Percentiles rank a stretch among this genome's conserved stretches.
These are phyloP conservation scores for Fonsecaea erecta DNA, from an alignment of 2,329 filamentous ascomycete species.

Conservation along the genomic window DNA sequence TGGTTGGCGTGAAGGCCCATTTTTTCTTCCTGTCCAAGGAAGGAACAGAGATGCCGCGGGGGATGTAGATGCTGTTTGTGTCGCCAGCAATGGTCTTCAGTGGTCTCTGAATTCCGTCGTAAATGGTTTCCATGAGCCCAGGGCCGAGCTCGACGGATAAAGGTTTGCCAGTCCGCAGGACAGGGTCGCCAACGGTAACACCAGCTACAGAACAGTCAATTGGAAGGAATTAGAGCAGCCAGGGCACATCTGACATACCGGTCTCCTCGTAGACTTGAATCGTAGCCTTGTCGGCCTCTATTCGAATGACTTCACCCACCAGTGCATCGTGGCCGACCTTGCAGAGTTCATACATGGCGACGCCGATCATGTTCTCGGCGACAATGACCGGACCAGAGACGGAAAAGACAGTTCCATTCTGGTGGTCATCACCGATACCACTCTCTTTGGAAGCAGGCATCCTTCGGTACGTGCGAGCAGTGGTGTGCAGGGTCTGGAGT, in stretches of 20 bases:
- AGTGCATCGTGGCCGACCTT: slow-evolving; percentile 90
- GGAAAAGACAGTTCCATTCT: slow-evolving; percentile 71
- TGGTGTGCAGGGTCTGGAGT: slow-evolving; percentile 38
- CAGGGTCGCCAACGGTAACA: slow-evolving; percentile 93
- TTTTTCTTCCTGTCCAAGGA: slow-evolving; percentile 88
- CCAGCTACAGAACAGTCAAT: slow-evolving; percentile 65
- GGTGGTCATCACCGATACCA: slow-evolving; percentile 57
- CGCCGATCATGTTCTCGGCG: slow-evolving; percentile 97
- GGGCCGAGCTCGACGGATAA: slow-evolving; percentile 96
- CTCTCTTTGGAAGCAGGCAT: slow-evolving; percentile 51
- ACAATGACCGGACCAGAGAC: slow-evolving; percentile 88
- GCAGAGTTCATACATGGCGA: slow-evolving; percentile 99
- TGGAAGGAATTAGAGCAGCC: slow-evolving; percentile 3
- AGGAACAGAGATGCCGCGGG: slow-evolving; percentile 85
- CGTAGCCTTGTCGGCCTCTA: slow-evolving; percentile 91
- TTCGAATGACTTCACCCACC: slow-evolving; percentile 96
- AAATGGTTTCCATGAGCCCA: slow-evolving; percentile 97
- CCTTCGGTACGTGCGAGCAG: slow-evolving; percentile 44
- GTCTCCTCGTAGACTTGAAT: slow-evolving; percentile 99
- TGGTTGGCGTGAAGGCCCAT: slow-evolving; percentile 89
- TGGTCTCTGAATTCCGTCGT: slow-evolving; percentile 97
- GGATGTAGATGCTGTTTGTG: slow-evolving; percentile 93
- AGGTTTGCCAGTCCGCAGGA: slow-evolving; percentile 87
- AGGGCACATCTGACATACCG: slow-evolving; percentile 57
- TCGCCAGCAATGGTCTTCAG: slow-evolving; percentile 79